A percentile compares a stretch with the other conserved stretches of the same genome.
Evolutionary conservation across 1,284 basidiomycete species (phyloP).

Genomic region (Papiliotrema nemorosa): DNA sequence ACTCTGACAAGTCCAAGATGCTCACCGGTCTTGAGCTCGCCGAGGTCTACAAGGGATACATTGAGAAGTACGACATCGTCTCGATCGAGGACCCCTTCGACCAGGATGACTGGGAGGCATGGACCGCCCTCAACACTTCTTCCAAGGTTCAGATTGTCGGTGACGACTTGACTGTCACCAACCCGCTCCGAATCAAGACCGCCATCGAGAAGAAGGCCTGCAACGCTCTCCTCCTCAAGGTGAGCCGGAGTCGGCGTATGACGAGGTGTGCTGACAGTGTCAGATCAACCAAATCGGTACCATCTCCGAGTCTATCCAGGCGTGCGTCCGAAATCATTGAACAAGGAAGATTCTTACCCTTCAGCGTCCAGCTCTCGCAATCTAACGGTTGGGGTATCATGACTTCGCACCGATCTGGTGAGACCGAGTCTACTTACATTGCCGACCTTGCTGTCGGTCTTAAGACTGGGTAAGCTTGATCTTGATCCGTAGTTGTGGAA

Average conservation of each 20-base stretch:
- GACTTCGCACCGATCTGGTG: conserved; percentile 98
- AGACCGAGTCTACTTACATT: conserved; percentile 94
- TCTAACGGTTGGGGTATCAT: conserved; percentile 98
- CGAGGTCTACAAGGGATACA: conserved; percentile 81
- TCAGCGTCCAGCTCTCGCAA: conserved; percentile 89
- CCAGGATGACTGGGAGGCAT: conserved; percentile 99
- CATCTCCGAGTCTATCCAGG: conserved; percentile 87
- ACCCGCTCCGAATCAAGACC: conserved; percentile 95
- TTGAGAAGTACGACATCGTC: conserved; percentile 91
- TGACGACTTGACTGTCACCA: conserved; percentile 98
- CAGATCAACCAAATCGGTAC: conserved; percentile 97
- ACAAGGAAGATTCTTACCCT: neutral
- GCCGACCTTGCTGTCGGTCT: conserved; percentile 95
- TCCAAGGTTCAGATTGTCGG: conserved; percentile 74
- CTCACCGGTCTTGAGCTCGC: conserved; percentile 90
- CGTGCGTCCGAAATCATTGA: conserved; percentile 24
- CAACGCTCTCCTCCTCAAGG: conserved; percentile 97
- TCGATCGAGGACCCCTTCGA: conserved; percentile 99
- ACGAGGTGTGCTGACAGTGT: conserved; percentile 16
- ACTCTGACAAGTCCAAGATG: conserved; percentile 96
- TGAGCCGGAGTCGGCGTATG: conserved; percentile 37
- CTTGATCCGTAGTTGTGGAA: conserved; percentile 1
- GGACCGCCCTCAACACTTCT: conserved; percentile 79
- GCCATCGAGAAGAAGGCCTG: conserved; percentile 99
- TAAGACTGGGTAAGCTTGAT: conserved; percentile 52